Evolutionary conservation across 1,284 basidiomycete genomes (phyloP).

Genomic region (Testicularia cyperi): DNA sequence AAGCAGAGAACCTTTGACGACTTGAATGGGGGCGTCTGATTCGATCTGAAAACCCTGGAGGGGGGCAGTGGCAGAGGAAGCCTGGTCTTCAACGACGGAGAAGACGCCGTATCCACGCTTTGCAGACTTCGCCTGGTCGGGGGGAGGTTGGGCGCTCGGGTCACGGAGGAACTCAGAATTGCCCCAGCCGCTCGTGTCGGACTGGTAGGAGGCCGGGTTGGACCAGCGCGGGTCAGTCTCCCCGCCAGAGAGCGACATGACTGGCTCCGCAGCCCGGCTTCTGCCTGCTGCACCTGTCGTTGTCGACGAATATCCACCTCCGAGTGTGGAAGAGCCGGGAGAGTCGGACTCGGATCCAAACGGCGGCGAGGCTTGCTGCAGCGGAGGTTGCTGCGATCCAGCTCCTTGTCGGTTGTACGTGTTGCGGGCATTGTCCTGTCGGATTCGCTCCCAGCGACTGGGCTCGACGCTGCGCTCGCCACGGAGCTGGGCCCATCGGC

Average conservation of each 20-base stretch:
- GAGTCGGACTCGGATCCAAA: too few relatives aligned
- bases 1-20: conserved; percentile 38
- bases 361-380: background rate
- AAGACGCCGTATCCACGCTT: conserved; percentile 18
- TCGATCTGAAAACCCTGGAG: conserved; percentile 9
- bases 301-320: too few relatives aligned
- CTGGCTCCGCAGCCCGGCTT: conserved; percentile 18
- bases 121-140: background rate
- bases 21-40: conserved; percentile 31
- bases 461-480: conserved; percentile 37
- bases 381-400: background rate
- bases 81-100: conserved; percentile 21
- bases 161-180: conserved; percentile 28
- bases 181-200: conserved; percentile 27
- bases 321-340: too few relatives aligned
- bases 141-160: conserved; percentile 1
- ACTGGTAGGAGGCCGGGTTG: conserved; percentile 13
- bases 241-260: conserved; percentile 24
- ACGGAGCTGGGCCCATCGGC: conserved; percentile 35
- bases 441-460: conserved; percentile 41
- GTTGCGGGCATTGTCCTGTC: conserved; percentile 41
- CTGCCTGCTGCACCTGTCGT: too few relatives aligned
- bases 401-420: conserved; percentile 12
- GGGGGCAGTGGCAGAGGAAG: background rate
- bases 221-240: conserved; percentile 35